Evolutionary conservation across 805 yeast species (phyloP), one percentile per base, ranked within the genome.

Genomic region (Metschnikowia arizonensis): DNA sequence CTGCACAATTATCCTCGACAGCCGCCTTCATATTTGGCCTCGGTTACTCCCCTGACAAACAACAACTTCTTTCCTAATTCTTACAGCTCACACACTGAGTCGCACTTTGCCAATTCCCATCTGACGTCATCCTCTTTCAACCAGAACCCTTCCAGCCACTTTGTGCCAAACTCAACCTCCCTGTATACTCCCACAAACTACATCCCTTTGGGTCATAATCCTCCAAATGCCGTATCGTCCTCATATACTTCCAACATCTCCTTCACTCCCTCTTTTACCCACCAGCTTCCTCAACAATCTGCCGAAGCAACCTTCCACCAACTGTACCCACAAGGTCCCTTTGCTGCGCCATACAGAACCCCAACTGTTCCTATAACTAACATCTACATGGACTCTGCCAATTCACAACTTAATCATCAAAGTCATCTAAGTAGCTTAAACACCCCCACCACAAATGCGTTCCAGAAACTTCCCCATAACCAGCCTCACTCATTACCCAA

Each of bases 301-400:
- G 37, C 32, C 21, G 33, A 34, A 6, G 40, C 40, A 28, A 36
- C 29, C 36, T 47, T 41, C 32, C 42, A 30, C 12, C 42, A 39
- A 19, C 42, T 30, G 35, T 29, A 14, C 23, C 35, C 42, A 9
- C 42, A 29, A 11, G 28, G 29, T 12, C 10, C 29, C 14, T 26
- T 50, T 12, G 25, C 53, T 15, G 54, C 50, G 14, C 36, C 54
- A 1, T 54, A 48, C 47, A 46, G 49, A 33, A 41, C 42, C 24
- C 66, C 65, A 17, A 70, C 79, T 5, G 69, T 71, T 9, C 79
- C 85, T 8, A 79, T 85, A 2, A 79, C 85, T 1, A 73, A 69
- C 47, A 66, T 79, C 25, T 71, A 79, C 12, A 74, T 69, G 55
- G 82, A 77, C 52, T 58, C 68, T 19, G 78, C 76, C 8, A 55